Evolutionary conservation across 345 rosid genomes (phyloP).

Genomic region (Lepidium africanum): DNA sequence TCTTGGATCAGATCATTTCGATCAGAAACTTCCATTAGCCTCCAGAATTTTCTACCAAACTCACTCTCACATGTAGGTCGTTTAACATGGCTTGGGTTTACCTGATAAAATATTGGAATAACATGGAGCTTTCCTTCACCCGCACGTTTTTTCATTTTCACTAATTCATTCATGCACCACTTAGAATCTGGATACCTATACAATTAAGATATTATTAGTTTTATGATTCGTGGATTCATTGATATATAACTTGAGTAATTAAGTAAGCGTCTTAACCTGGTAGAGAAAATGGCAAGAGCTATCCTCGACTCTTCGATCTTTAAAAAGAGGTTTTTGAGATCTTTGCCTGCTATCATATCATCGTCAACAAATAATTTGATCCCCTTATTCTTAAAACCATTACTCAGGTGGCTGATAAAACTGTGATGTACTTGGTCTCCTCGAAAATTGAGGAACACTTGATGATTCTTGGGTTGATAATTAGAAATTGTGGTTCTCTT

Average conservation of each 20-base stretch:
- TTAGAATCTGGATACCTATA: not conserved
- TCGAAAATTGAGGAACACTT: not conserved
- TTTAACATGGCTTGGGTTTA: not conserved
- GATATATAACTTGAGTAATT: too few relatives aligned
- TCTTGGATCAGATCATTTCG: not conserved
- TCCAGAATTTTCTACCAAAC: constrained; percentile 1
- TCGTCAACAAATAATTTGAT: not conserved
- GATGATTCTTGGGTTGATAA: not conserved
- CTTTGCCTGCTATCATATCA: not conserved
- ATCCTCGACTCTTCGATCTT: constrained; percentile 3
- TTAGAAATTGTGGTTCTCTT: not conserved
- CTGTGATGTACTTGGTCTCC: not conserved
- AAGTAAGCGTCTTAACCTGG: not conserved
- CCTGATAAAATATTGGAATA: not conserved
- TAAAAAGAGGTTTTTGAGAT: not conserved
- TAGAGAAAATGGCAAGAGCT: not conserved
- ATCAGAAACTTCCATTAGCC: not conserved
- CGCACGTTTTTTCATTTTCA: not conserved
- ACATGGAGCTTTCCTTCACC: not conserved
- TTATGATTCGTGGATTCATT: not conserved
- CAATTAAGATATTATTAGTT: not conserved
- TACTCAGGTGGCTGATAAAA: not conserved
- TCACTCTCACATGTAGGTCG: not conserved
- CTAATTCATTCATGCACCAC: not conserved
- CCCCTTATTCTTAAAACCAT: not conserved